Evolutionary conservation across 768 basidiomycete genomes (phyloP), one percentile per base, ranked within the genome.

Genomic region (Mycena rebaudengoi): DNA sequence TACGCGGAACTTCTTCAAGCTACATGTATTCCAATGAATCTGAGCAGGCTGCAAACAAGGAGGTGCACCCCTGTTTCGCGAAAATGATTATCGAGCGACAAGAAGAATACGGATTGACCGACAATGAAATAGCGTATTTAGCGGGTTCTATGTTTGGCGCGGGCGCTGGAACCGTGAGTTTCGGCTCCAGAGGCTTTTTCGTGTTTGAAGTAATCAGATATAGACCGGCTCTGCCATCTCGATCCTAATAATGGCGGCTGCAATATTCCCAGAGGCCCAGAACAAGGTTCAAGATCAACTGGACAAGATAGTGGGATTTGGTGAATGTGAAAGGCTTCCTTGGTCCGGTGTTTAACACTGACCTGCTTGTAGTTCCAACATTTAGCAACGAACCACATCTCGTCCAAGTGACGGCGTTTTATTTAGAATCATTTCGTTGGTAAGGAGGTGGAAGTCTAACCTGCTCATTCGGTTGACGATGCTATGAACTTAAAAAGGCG

Each of bases 111-210:
- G 83, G 80, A 7, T 79, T 89, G 7, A 82, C 86, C 4, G 77
- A 85, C 54, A 78, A 84, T 58, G 88, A 90, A 68, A 82, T 83
- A 29, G 85, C 88, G 0, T 90, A 89, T 69, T 82, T 90, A 30
- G 85, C 85, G 0, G 88, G 88, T 0, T 80, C 82, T 44, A 84
- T 90, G 73, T 90, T 87, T 63, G 88, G 88, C 29, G 88, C 88
- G 35, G 88, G 88, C 14, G 83, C 85, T 0, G 88, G 89, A 66
- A 89, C 88, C 12, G 80, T 79, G 56, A 35, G 12, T 23, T 13
- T 33, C 14, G 20, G 30, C 7, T 5, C 37, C 2, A 25, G n/a
- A n/a, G n/a, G 2, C 5, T 1, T 12, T 45, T 20, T 20, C 20
- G 18, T 51, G 21, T n/a, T 14, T 7, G n/a, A n/a, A n/a, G 1